Conservation (phyloP, 2,329 filamentous ascomycete species). For the Sporothrix inflata region DNA sequence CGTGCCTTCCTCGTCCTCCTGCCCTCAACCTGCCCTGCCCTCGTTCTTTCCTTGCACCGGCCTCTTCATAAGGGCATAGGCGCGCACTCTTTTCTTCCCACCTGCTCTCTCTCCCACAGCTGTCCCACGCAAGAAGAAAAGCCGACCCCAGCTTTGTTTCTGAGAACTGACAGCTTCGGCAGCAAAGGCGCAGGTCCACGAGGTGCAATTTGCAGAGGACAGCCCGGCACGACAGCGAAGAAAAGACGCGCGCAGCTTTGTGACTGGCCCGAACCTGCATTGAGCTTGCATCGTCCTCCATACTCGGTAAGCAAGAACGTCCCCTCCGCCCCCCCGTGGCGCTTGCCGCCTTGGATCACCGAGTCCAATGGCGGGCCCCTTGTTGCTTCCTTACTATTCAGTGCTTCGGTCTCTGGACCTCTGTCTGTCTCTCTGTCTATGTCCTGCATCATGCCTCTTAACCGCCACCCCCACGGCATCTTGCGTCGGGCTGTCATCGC, state of each 20-base stretch:
- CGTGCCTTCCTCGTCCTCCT: not conserved
- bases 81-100: not conserved
- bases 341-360: slow-evolving; percentile 21
- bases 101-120: not conserved
- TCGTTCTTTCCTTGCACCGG: not conserved
- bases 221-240: not conserved
- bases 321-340: not conserved
- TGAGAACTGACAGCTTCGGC: slow-evolving; percentile 25
- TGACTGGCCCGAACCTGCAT: slow-evolving; percentile 12
- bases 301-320: slow-evolving; percentile 21
- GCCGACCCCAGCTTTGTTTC: not conserved
- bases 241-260: not conserved
- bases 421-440: not conserved
- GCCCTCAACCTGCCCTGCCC: not conserved
- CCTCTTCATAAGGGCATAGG: not conserved
- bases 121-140: not conserved
- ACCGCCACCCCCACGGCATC: slow-evolving; percentile 8
- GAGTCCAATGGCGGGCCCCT: slow-evolving; percentile 7
- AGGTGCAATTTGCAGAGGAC: not conserved
- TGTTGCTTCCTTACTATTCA: not conserved
- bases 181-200: not conserved
- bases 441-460: not conserved
- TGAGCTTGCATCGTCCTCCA: slow-evolving; percentile 14
- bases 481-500: not conserved
- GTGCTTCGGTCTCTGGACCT: not conserved